A percentile compares a stretch with the other conserved stretches of the same genome.
phyloP scores from a whole-genome alignment of 202 grass and related monocot species.

The Cymbopogon flexuosus region DNA sequence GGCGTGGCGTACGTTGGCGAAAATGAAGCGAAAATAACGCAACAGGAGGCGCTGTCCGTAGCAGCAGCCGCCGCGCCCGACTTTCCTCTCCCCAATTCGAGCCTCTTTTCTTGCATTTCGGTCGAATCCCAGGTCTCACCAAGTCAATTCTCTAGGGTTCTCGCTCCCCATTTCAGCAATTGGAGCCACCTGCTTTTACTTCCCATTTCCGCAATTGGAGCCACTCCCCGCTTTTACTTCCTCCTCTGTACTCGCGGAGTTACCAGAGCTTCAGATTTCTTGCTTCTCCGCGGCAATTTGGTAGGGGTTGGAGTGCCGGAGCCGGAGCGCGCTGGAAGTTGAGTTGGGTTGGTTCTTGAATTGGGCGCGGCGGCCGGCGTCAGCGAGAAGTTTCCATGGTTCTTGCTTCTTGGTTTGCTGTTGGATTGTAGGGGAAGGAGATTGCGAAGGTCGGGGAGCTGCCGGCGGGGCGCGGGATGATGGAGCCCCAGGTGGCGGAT shows the following conservation, averaged over 20 bases:
- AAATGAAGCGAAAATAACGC: too few species aligned
- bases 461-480: conserved; percentile 35
- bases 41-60: neutral
- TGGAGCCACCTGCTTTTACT: neutral
- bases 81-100: neutral
- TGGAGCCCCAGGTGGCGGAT: conserved; percentile 66
- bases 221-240: neutral
- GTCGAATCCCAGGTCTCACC: neutral
- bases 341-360: too few species aligned
- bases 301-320: neutral
- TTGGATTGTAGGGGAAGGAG: conserved; percentile 3
- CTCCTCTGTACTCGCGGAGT: neutral
- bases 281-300: neutral
- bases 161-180: neutral
- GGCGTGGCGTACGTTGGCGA: too few species aligned
- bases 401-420: conserved; percentile 17
- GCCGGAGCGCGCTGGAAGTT: neutral
- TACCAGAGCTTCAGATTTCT: neutral
- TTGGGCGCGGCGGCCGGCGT: neutral
- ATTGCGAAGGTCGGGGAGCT: conserved; percentile 1
- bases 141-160: conserved; percentile 28
- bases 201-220: neutral
- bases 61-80: neutral
- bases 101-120: conserved; percentile 3
- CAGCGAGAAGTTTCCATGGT: neutral